These are phyloP conservation scores for Alectoria sarmentosa DNA, from an alignment of 495 filamentous ascomycete genomes.

Conservation along the genomic window DNA sequence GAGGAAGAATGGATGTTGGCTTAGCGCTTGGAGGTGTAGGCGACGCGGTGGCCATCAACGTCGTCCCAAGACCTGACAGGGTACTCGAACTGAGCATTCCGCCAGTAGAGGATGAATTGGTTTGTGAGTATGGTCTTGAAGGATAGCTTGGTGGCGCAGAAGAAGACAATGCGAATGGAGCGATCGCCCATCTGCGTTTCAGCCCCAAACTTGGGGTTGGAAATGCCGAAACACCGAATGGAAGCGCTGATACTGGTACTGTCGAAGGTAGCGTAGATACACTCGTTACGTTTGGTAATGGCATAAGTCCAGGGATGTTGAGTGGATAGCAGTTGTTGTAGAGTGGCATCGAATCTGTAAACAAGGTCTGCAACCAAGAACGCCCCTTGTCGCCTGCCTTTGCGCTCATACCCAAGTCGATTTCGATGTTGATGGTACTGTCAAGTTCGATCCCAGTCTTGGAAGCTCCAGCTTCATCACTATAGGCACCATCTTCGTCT, in stretches of 20 bases:
- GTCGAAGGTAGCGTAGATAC: too few relatives aligned
- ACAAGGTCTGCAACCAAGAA: conserved; percentile 12
- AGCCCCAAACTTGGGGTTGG: background rate
- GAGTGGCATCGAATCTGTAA: background rate
- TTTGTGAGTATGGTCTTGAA: too few relatives aligned
- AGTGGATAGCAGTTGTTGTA: conserved; percentile 17
- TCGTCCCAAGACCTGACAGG: too few relatives aligned
- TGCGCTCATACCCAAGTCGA: conserved; percentile 36
- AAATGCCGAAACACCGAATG: too few relatives aligned
- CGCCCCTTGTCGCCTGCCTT: background rate
- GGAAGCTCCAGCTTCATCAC: conserved; percentile 19
- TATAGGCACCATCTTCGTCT: conserved; percentile 28
- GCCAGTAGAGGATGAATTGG: too few relatives aligned
- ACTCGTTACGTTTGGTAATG: background rate
- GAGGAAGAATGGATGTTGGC: too few relatives aligned
- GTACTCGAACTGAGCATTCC: too few relatives aligned
- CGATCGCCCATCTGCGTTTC: background rate
- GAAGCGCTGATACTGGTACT: too few relatives aligned
- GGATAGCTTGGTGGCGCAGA: too few relatives aligned
- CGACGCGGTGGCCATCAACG: too few relatives aligned
- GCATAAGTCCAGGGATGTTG: conserved; percentile 17
- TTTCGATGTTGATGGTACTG: conserved; percentile 24
- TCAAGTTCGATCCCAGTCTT: conserved; percentile 29
- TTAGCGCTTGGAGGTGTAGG: too few relatives aligned
- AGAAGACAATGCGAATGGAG: too few relatives aligned